Percentiles rank a stretch among this genome's conserved stretches.
Evolutionary conservation across 345 rosid species (phyloP).

Genomic region (Alliaria petiolata): DNA sequence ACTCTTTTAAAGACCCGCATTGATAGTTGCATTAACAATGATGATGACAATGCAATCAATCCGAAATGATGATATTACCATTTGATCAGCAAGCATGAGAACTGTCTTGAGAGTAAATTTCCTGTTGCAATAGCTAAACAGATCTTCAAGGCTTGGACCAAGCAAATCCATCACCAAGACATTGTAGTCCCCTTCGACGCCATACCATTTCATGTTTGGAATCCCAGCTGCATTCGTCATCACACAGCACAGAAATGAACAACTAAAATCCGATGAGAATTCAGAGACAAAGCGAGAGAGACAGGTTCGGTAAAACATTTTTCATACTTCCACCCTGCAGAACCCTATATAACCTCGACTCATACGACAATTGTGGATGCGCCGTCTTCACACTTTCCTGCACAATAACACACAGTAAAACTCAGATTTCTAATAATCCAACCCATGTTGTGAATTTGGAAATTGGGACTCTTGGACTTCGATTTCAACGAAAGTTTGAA

Average conservation of each 20-base stretch:
- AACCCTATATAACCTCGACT: conserved; percentile 77
- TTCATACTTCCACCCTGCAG: conserved; percentile 89
- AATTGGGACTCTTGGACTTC: not conserved
- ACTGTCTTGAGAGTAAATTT: conserved; percentile 87
- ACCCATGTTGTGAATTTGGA: not conserved
- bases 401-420: not conserved
- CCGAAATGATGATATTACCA: conserved; percentile 43
- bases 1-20: not conserved
- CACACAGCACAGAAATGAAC: not conserved
- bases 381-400: conserved; percentile 87
- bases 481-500: not conserved
- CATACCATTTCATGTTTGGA: conserved; percentile 89
- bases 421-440: not conserved
- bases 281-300: not conserved
- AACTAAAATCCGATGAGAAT: not conserved
- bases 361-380: conserved; percentile 83
- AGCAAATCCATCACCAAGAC: conserved; percentile 95
- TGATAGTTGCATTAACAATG: not conserved
- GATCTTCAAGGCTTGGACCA: conserved; percentile 96
- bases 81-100: conserved; percentile 98
- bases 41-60: not conserved
- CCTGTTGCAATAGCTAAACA: conserved; percentile 84
- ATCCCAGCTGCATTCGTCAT: conserved; percentile 70
- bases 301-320: not conserved
- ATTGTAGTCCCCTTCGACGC: conserved; percentile 88